Percentiles rank a stretch among this genome's conserved stretches.
phyloP scores from a whole-genome alignment of 176 grass and related monocot genomes.

The Triticum dicoccoides region DNA sequence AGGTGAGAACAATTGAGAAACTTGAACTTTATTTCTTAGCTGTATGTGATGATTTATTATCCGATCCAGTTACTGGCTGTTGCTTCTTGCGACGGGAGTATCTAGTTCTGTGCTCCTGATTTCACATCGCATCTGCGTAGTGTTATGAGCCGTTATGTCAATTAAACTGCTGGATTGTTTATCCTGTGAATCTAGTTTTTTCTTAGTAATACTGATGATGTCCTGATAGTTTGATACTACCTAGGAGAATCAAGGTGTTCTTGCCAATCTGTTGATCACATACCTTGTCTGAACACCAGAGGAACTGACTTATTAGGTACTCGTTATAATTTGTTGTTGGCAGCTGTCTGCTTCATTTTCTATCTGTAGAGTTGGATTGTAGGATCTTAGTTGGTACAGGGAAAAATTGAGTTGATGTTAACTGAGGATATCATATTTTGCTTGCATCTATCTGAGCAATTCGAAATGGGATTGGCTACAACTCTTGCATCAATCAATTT shows the following conservation, averaged over 20 bases:
- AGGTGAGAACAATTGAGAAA: conserved; percentile 26
- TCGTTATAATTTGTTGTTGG: neutral
- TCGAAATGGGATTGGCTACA: neutral
- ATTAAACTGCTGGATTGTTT: neutral
- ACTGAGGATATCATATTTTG: neutral
- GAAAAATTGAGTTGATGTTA: neutral
- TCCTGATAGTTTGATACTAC: too few species aligned
- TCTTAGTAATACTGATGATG: too few species aligned
- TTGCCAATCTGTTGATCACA: neutral
- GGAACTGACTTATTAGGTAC: too few species aligned
- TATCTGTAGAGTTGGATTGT: neutral
- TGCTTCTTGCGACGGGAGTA: too few species aligned
- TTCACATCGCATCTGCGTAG: too few species aligned
- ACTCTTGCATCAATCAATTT: neutral
- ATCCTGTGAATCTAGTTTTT: neutral
- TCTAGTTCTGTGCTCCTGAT: too few species aligned
- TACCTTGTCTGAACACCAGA: too few species aligned
- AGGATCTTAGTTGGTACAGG: neutral
- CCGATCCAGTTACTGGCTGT: neutral
- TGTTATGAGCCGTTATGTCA: neutral
- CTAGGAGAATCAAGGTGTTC: neutral
- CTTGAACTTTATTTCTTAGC: neutral
- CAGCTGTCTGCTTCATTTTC: neutral
- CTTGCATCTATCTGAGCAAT: neutral
- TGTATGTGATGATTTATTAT: neutral